phyloP scores from a whole-genome alignment of 1,139 yeast genomes.

The Suhomyces coccinellae region DNA sequence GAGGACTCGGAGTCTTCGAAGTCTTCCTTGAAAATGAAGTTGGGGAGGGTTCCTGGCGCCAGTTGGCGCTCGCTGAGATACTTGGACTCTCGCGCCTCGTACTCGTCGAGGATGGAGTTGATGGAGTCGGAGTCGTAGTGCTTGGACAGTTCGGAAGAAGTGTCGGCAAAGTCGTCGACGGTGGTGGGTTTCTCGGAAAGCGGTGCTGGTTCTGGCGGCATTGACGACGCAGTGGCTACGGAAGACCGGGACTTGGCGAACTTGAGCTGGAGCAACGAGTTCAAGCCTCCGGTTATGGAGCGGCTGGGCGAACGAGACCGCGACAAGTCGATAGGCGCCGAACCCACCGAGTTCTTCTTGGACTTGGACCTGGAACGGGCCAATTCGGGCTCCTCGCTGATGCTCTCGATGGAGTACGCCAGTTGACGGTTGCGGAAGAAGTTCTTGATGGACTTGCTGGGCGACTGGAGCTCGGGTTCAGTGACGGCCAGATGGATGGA shows the following conservation, averaged over 20 bases:
- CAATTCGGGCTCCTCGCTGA: conserved; percentile 28
- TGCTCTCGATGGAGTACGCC: conserved; percentile 30
- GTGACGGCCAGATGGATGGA: not conserved
- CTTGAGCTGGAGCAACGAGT: conserved; percentile 23
- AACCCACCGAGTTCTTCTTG: conserved; percentile 9
- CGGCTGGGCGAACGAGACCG: conserved; percentile 15
- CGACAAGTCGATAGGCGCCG: conserved; percentile 12
- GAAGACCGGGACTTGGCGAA: conserved; percentile 27
- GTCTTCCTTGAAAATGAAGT: conserved; percentile 32
- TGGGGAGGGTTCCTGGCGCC: conserved; percentile 6
- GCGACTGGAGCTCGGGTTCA: conserved; percentile 22
- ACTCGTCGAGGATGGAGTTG: conserved; percentile 35
- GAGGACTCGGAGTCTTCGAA: conserved; percentile 26
- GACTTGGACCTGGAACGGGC: conserved; percentile 4
- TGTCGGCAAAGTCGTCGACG: conserved; percentile 45
- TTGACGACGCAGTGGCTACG: conserved; percentile 5
- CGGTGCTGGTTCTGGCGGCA: conserved; percentile 1
- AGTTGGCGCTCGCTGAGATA: not conserved
- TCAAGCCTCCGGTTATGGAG: conserved; percentile 14
- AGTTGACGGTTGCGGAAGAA: conserved; percentile 30
- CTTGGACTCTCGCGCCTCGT: conserved; percentile 19
- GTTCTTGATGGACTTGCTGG: conserved; percentile 30
- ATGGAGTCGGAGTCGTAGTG: conserved; percentile 32
- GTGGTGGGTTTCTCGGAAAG: conserved; percentile 21
- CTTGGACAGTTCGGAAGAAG: conserved; percentile 28